Conservation (phyloP, 2,329 filamentous ascomycete species). For the Meredithiella fracta region DNA sequence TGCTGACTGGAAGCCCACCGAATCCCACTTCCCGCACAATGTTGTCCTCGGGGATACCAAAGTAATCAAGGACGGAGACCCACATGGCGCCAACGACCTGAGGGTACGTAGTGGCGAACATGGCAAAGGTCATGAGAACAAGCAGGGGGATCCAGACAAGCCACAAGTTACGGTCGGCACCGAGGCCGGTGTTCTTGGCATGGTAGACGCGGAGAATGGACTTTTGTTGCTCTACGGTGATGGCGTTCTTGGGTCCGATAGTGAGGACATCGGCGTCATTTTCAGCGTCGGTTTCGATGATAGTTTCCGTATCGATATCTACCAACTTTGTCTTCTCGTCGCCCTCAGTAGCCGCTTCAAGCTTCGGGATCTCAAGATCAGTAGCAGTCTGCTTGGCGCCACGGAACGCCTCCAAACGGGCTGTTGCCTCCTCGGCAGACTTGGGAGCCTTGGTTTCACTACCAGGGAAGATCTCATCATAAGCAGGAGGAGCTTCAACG, state of each 20-base stretch:
- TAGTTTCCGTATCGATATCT: constrained; percentile 23
- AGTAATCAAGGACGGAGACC: constrained; percentile 10
- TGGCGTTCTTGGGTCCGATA: constrained; percentile 45
- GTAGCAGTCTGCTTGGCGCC: constrained; percentile 8
- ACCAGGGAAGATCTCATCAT: constrained; percentile 60
- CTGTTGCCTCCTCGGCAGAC: constrained; percentile 40
- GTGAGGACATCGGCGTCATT: constrained; percentile 31
- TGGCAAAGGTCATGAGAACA: constrained; percentile 24
- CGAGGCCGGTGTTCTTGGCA: constrained; percentile 44
- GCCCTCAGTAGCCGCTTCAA: constrained; percentile 23
- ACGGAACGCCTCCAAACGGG: constrained; percentile 16
- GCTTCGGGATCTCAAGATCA: constrained; percentile 37
- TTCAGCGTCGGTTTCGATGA: constrained; percentile 25
- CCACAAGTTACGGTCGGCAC: constrained; percentile 49
- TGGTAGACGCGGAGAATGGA: constrained; percentile 44
- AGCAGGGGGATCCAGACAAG: constrained; percentile 43
- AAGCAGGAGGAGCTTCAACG: constrained; percentile 47
- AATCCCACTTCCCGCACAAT: constrained; percentile 13
- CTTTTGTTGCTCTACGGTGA: constrained; percentile 49
- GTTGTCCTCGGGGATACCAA: constrained; percentile 14
- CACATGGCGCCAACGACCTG: constrained; percentile 19
- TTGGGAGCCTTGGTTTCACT: constrained; percentile 26
- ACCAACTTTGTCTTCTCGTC: constrained; percentile 20
- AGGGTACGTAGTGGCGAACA: constrained; percentile 27
- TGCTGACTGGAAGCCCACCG: constrained; percentile 10